Evolutionary conservation across 1,139 yeast species (phyloP).

Genomic region (Suhomyces wounanorum): DNA sequence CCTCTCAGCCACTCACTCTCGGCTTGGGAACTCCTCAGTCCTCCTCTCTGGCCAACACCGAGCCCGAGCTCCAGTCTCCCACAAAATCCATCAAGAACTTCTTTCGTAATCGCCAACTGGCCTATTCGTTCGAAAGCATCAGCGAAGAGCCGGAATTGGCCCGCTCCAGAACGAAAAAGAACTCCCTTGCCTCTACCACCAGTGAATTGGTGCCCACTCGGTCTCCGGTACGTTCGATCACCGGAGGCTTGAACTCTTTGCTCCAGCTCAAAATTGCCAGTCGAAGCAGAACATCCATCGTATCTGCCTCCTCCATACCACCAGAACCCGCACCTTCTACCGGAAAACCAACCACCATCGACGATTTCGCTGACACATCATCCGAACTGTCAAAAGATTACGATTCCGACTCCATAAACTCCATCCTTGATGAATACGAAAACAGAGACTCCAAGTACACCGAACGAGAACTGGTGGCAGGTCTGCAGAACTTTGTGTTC

Average conservation of each 20-base stretch:
- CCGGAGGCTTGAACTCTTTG: slow-evolving; percentile 14
- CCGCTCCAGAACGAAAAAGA: slow-evolving; percentile 7
- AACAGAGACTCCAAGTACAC: slow-evolving; percentile 14
- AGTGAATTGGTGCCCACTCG: slow-evolving; percentile 13
- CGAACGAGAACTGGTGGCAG: slow-evolving; percentile 1
- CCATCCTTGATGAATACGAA: slow-evolving; percentile 35
- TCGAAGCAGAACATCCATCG: slow-evolving; percentile 25
- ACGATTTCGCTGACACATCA: slow-evolving; percentile 48
- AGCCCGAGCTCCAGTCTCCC: slow-evolving; percentile 25
- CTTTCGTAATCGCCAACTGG: slow-evolving; percentile 29
- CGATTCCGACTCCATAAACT: slow-evolving; percentile 37
- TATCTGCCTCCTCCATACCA: slow-evolving; percentile 1
- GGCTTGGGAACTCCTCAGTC: not conserved
- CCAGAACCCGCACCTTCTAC: slow-evolving; percentile 1
- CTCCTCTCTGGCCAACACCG: not conserved
- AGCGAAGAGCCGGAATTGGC: slow-evolving; percentile 28
- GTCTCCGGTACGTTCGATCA: slow-evolving; percentile 17
- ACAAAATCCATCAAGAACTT: slow-evolving; percentile 30
- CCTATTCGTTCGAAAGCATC: slow-evolving; percentile 31
- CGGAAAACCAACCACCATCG: slow-evolving; percentile 27
- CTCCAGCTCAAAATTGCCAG: slow-evolving; percentile 25
- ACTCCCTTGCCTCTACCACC: slow-evolving; percentile 11
- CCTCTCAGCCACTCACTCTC: not conserved
- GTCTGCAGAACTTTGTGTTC: slow-evolving; percentile 24
- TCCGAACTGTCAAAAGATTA: slow-evolving; percentile 22